Conservation (phyloP, 2,329 filamentous ascomycete genomes). For the Penicillium sp. region DNA sequence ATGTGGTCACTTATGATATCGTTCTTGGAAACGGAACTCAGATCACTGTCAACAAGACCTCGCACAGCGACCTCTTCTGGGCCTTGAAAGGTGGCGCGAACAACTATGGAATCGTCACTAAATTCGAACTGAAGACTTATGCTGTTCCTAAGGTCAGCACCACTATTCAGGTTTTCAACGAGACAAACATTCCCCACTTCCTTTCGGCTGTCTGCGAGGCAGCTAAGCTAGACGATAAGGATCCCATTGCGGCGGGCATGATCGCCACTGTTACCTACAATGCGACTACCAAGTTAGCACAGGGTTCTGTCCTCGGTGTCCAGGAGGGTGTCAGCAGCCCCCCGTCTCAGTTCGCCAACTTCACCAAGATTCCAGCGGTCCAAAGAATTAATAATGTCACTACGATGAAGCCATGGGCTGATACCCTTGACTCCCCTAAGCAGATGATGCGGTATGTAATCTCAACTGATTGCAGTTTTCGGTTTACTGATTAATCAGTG, state of each 20-base stretch:
- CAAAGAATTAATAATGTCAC: slow-evolving; percentile 31
- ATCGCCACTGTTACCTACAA: slow-evolving; percentile 34
- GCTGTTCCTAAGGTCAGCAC: slow-evolving; percentile 30
- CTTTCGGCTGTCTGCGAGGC: slow-evolving; percentile 31
- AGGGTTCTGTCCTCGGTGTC: slow-evolving; percentile 34
- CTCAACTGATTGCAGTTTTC: neutral
- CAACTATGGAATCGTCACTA: slow-evolving; percentile 37
- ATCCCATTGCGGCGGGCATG: slow-evolving; percentile 32
- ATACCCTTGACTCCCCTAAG: slow-evolving; percentile 31
- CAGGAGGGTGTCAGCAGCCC: slow-evolving; percentile 36
- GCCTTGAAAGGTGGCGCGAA: slow-evolving; percentile 39
- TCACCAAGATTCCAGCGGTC: slow-evolving; percentile 30
- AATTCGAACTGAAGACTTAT: slow-evolving; percentile 30
- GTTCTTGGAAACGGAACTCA: slow-evolving; percentile 34
- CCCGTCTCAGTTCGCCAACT: slow-evolving; percentile 36
- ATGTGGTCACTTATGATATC: slow-evolving; percentile 35
- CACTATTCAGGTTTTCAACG: slow-evolving; percentile 35
- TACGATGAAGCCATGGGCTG: slow-evolving; percentile 29
- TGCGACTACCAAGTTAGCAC: slow-evolving; percentile 24
- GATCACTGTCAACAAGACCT: slow-evolving; percentile 23
- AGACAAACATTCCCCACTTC: slow-evolving; percentile 26
- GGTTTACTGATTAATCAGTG: slow-evolving; percentile 16
- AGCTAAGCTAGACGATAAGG: slow-evolving; percentile 22
- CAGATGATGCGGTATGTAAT: slow-evolving; percentile 38
- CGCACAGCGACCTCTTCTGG: slow-evolving; percentile 37